phyloP scores from a whole-genome alignment of 2,329 filamentous ascomycete species.

The Neurospora sp. region DNA sequence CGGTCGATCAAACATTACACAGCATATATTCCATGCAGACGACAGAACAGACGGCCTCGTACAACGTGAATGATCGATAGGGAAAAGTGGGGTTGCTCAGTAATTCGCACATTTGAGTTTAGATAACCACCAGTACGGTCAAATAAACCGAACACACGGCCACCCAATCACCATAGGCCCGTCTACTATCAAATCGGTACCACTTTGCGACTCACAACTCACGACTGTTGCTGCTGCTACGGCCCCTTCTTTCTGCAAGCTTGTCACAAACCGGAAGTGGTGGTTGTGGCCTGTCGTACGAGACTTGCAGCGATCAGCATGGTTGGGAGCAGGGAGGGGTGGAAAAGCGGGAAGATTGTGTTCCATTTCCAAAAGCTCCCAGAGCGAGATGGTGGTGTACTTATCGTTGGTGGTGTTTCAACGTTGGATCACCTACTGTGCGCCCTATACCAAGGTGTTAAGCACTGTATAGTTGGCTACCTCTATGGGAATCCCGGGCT shows the following conservation, averaged over 20 bases:
- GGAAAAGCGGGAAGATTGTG: neutral
- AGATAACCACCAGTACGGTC: no score
- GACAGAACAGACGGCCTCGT: neutral
- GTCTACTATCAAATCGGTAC: neutral
- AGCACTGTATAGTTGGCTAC: neutral
- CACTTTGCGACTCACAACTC: neutral
- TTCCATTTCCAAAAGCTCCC: neutral
- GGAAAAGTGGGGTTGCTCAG: neutral
- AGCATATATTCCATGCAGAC: neutral
- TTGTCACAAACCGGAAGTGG: neutral
- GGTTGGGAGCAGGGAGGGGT: neutral
- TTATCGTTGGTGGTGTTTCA: neutral
- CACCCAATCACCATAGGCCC: no score
- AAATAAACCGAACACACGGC: no score
- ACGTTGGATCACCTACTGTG: neutral
- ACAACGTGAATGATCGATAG: neutral
- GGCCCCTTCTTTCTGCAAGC: neutral
- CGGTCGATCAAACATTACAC: no score
- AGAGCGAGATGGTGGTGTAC: neutral
- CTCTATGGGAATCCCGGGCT: neutral
- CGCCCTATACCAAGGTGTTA: neutral
- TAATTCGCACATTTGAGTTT: no score
- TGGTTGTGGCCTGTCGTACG: slow-evolving; percentile 3
- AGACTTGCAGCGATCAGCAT: slow-evolving; percentile 9
- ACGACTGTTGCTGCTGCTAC: neutral